These are phyloP conservation scores for Penicillium sp. DNA, from an alignment of 2,329 filamentous ascomycete species.

Conservation along the genomic window DNA sequence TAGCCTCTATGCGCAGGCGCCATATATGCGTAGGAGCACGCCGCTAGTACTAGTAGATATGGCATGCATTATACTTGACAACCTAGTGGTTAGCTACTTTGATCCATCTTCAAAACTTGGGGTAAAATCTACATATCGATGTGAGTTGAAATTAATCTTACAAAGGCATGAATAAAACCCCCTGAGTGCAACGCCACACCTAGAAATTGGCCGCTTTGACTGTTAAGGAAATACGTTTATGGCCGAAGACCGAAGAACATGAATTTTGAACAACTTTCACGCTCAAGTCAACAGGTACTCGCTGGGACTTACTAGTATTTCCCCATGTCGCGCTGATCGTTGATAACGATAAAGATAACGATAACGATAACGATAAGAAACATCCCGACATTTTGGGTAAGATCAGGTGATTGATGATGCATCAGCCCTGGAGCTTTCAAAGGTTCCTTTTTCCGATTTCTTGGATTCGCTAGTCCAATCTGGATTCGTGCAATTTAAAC, in stretches of 20 bases:
- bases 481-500: neutral
- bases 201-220: too few relatives aligned
- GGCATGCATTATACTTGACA: neutral
- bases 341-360: neutral
- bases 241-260: too few relatives aligned
- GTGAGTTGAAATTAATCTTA: too few relatives aligned
- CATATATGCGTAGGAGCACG: neutral
- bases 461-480: neutral
- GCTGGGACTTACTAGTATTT: too few relatives aligned
- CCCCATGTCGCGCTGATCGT: neutral
- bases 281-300: too few relatives aligned
- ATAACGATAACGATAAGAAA: neutral
- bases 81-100: neutral
- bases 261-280: too few relatives aligned
- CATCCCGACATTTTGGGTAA: neutral
- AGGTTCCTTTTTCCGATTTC: neutral
- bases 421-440: neutral
- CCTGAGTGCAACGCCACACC: too few relatives aligned
- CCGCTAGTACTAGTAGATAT: neutral
- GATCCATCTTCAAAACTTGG: too few relatives aligned
- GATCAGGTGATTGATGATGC: neutral
- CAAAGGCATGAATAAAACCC: too few relatives aligned
- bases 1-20: neutral
- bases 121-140: too few relatives aligned
- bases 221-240: too few relatives aligned